Base-by-base conservation (phyloP, 176 grass and related monocot species). In the Aegilops tauschii region DNA sequence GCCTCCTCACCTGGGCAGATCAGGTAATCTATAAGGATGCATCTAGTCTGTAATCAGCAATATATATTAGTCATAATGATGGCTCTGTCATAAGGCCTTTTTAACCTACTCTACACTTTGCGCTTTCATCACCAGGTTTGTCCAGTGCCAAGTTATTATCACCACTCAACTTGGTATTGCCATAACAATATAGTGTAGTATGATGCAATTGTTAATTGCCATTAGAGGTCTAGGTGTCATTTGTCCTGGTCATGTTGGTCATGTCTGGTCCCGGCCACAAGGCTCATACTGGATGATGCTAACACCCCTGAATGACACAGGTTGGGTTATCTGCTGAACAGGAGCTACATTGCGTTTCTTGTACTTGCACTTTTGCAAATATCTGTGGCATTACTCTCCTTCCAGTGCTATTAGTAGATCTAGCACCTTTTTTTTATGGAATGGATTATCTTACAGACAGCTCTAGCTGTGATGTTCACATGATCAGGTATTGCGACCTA, bases 191-290 rank as follows among this genome's bases (percentile, higher is more conserved):
- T 72, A 72, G 54, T 58, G 54, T 58, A 58, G 18, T 59, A 59
- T 9, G 18, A 21, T 21, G 54, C 18, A 8, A 9, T 59, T 59
- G 54, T 59, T 44, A 45, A 8, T 25, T 73, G 21, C n/a, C 12
- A 45, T 73, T 13, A 45, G 12, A 47, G 42, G 6, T 72, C 11
- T 13, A 73, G 6, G 4, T 73, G 45, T 40, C 8, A 1, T 45
- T 73, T 73, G 39, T 73, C 39, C 70, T 73, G 39, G 13, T 73
- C 70, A 73, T 72, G 69, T 72, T 72, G 69, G 36, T 44, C 36
- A 27, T 45, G 39, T 44, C 5, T 59, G 18, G 54, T 73, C 13
- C 42, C 0, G 5, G 23, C 23, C 25, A 30, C 5, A 5, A 13
- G 62, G 4, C 62, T 65, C 12, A 3, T 28, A 25, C 5, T 0